Evolutionary conservation across 2,329 filamentous ascomycete genomes (phyloP).

Genomic region (Xylaria sp.): DNA sequence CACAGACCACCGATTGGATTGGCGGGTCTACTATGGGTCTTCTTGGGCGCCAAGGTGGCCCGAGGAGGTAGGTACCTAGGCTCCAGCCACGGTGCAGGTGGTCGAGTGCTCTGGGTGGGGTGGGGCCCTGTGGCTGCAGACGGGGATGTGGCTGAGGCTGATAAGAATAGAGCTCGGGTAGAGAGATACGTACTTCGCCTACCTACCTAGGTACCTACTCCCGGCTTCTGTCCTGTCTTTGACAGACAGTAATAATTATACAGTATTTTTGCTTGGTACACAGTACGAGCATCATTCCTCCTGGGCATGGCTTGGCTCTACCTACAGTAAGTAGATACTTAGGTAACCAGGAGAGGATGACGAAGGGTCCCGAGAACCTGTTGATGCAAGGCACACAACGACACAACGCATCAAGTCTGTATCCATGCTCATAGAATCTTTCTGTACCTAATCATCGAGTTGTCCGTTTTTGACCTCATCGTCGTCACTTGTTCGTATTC

Average conservation of each 20-base stretch:
- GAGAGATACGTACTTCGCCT: no score
- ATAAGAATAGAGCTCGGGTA: neutral
- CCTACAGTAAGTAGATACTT: neutral
- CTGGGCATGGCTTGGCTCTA: neutral
- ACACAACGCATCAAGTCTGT: neutral
- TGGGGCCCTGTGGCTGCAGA: neutral
- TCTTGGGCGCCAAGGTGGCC: no score
- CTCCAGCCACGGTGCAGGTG: neutral
- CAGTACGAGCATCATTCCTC: constrained; percentile 1
- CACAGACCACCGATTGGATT: constrained; percentile 22
- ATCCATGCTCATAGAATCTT: neutral
- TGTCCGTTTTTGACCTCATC: neutral
- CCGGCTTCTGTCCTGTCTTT: no score
- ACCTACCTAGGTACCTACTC: neutral
- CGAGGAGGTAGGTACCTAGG: no score
- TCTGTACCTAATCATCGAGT: neutral
- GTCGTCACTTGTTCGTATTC: neutral
- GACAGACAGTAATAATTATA: neutral
- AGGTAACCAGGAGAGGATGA: neutral
- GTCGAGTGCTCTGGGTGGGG: neutral
- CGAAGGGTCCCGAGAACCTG: constrained; percentile 7
- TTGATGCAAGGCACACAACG: neutral
- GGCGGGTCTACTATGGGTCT: constrained; percentile 14
- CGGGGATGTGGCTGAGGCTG: neutral
- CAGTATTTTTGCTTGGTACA: neutral